Conservation (phyloP, 345 rosid species). For the Aquilaria yunnanensis region DNA sequence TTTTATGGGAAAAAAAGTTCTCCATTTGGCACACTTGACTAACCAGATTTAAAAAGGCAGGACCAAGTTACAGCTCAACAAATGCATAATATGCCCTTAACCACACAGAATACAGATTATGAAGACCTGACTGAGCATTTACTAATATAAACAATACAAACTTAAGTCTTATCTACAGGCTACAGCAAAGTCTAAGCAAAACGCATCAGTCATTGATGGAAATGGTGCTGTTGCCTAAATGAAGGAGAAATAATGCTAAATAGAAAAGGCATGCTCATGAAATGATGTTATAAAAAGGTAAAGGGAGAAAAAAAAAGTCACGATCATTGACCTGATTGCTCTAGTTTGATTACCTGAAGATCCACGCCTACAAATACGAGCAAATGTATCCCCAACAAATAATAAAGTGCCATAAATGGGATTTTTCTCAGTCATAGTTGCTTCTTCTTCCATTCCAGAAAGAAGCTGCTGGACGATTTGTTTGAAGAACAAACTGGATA, state of each 20-base stretch:
- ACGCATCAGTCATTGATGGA: too few species aligned
- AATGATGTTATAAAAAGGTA: neutral
- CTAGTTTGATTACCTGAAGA: slow-evolving; percentile 60
- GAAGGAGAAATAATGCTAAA: slow-evolving; percentile 8
- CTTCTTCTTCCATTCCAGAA: slow-evolving; percentile 35
- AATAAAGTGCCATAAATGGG: slow-evolving; percentile 30
- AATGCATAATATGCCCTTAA: too few species aligned
- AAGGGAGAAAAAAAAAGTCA: slow-evolving; percentile 4
- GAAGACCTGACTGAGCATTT: too few species aligned
- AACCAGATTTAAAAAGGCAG: too few species aligned
- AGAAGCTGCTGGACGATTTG: slow-evolving; percentile 63
- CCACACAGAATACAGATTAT: too few species aligned
- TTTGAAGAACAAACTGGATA: slow-evolving; percentile 72
- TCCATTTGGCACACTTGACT: too few species aligned
- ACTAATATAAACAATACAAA: too few species aligned
- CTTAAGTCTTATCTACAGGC: too few species aligned
- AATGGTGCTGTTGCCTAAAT: neutral
- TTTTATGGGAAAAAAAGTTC: too few species aligned
- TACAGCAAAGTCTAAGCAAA: too few species aligned
- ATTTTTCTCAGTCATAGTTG: slow-evolving; percentile 14
- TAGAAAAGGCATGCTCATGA: neutral
- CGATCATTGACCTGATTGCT: neutral
- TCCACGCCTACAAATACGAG: slow-evolving; percentile 92
- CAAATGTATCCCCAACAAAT: slow-evolving; percentile 65
- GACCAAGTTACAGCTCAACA: too few species aligned